Base-by-base conservation (phyloP, 371 early-diverging fungal genomes). In the Mucor sp. region DNA sequence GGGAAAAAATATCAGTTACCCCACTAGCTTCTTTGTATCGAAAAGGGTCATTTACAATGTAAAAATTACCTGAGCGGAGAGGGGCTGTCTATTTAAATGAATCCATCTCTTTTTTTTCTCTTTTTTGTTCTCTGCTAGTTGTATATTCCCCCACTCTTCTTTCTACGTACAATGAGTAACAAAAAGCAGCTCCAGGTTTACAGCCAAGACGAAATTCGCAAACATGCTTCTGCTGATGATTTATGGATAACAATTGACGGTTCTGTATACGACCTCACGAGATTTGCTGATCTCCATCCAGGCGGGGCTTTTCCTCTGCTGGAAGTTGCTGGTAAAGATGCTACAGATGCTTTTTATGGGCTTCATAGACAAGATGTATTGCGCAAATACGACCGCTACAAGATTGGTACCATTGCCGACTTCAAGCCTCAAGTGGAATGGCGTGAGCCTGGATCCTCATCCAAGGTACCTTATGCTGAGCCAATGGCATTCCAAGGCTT, bases 251-350 rank as follows among this genome's bases (percentile, higher is more conserved):
- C 92, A 57, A 81, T 96, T 28, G 78, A 83, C 35, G 89, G 89
- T 33, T 88, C 87, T 63, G 95, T 99, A 2, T 99, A 96, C 78
- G 94, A 99, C 76, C 87, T 93, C 66, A 96, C 97, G 43, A 77
- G 80, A 15, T 99, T 97, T 71, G 59, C 97, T 62, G 81, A 91
- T 65, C 85, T 89, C 61, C 75, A 75, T 69, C 99, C 99, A 9
- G 99, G 99, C 48, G 99, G 99, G 15, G 86, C 81, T 37, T 84
- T 84, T 59, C 89, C 88, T 39, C 85, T 91, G 55, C 68, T 85
- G 14, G 88, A 90, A 71, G 77, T 80, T 58, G 90, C 86, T 7
- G 96, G 96, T 30, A 81, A 85, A 53, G 97, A 98, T 67, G 83
- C 83, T 14, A 82, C 83, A 1, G 90, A 88, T 53, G 78, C 78